These are phyloP conservation scores for Phyllosticta ampelicida DNA, from an alignment of 2,329 filamentous ascomycete genomes.

Conservation along the genomic window DNA sequence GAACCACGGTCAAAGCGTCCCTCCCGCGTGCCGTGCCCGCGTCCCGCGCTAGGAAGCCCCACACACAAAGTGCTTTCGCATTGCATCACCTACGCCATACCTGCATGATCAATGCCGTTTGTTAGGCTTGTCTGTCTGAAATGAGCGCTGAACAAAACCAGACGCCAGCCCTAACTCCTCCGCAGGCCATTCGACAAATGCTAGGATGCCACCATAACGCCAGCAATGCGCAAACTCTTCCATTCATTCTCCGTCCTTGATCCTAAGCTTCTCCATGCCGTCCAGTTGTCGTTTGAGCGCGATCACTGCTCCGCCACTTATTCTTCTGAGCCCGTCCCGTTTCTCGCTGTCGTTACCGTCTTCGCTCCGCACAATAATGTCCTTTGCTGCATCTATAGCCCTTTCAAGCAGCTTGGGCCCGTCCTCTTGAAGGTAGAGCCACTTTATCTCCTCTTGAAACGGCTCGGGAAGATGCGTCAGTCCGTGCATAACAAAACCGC, in stretches of 20 bases:
- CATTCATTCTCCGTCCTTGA: neutral
- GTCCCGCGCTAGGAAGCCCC: neutral
- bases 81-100: neutral
- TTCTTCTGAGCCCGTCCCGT: slow-evolving; percentile 34
- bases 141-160: neutral
- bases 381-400: slow-evolving; percentile 33
- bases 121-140: neutral
- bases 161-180: neutral
- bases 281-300: slow-evolving; percentile 31
- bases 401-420: slow-evolving; percentile 33
- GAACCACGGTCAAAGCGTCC: neutral
- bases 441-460: slow-evolving; percentile 42
- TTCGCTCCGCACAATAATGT: slow-evolving; percentile 30
- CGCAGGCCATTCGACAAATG: neutral
- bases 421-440: slow-evolving; percentile 35
- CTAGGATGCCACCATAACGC: slow-evolving; percentile 1
- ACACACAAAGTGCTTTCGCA: too few species aligned
- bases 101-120: neutral
- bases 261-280: slow-evolving; percentile 23
- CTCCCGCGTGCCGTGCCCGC: neutral
- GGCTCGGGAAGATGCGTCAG: slow-evolving; percentile 33
- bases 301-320: slow-evolving; percentile 39
- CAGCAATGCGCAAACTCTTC: neutral
- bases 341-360: slow-evolving; percentile 17
- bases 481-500: slow-evolving; percentile 41